phyloP scores from a whole-genome alignment of 2,329 filamentous ascomycete species.

The Fusarium temperatum region DNA sequence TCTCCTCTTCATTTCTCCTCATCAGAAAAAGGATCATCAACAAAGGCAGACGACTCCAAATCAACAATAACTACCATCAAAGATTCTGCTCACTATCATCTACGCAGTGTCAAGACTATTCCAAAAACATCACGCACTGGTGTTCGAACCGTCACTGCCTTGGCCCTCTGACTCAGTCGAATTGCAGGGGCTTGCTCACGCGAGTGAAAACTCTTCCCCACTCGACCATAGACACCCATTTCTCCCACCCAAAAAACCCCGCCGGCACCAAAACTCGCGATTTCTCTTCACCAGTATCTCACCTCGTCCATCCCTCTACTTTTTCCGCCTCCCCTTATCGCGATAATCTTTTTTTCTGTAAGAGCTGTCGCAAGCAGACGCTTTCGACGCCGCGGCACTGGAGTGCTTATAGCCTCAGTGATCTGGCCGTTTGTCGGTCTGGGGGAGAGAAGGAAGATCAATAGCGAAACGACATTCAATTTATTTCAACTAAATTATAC shows the following conservation, averaged over 20 bases:
- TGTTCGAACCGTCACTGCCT: conserved; percentile 42
- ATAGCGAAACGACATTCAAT: not conserved
- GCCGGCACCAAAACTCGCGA: conserved; percentile 31
- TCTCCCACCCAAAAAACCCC: conserved; percentile 33
- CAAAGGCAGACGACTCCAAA: not conserved
- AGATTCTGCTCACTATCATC: not conserved
- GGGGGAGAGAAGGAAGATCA: conserved; percentile 14
- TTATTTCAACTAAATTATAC: not conserved
- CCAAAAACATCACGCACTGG: conserved; percentile 30
- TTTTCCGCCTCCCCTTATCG: conserved; percentile 13
- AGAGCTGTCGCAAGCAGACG: not conserved
- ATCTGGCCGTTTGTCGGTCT: conserved; percentile 24
- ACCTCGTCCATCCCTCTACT: conserved; percentile 1
- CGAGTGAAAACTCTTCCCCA: conserved; percentile 41
- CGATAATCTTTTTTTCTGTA: conserved; percentile 23
- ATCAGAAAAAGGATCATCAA: not conserved
- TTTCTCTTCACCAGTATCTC: conserved; percentile 40
- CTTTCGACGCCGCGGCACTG: not conserved
- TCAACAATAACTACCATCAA: too few relatives aligned
- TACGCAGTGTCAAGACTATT: accelerated
- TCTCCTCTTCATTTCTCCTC: not conserved
- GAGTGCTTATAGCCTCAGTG: not conserved
- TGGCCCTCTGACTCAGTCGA: conserved; percentile 29
- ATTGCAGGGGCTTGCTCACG: not conserved
- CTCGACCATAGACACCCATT: conserved; percentile 43